Conservation (phyloP, 202 grass and related monocot genomes). For the Carex arenaria region DNA sequence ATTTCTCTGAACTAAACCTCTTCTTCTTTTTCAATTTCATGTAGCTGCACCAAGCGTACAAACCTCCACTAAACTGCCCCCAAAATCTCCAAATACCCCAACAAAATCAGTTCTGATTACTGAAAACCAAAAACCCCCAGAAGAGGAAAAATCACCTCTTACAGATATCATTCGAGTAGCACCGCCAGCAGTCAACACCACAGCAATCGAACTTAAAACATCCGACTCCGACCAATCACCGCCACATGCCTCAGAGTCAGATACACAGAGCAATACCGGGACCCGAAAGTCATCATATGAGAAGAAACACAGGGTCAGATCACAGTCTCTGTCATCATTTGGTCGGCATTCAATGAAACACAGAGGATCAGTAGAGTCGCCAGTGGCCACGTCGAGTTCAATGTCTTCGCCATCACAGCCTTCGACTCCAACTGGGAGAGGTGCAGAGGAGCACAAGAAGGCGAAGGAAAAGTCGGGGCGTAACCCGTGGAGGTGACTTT, state of each 20-base stretch:
- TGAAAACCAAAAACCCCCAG: neutral
- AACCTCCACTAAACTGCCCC: neutral
- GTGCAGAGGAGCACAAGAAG: neutral
- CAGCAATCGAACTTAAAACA: neutral
- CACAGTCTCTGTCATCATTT: neutral
- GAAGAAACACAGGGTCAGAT: neutral
- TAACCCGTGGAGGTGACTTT: slow-evolving; percentile 12
- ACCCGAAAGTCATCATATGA: neutral
- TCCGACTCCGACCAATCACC: neutral
- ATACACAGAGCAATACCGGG: neutral
- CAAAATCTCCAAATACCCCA: slow-evolving; percentile 11
- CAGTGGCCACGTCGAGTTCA: neutral
- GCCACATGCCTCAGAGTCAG: neutral
- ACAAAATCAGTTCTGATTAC: neutral
- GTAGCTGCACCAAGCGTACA: neutral
- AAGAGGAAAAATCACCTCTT: neutral
- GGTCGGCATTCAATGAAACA: neutral
- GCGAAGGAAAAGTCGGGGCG: neutral
- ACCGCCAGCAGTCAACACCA: neutral
- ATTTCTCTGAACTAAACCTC: slow-evolving; percentile 9
- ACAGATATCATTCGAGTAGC: neutral
- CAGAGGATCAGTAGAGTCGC: neutral
- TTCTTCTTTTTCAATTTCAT: neutral
- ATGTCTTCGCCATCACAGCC: neutral
- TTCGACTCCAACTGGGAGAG: neutral